Evolutionary conservation across 257 asterid species (phyloP), one percentile per base, ranked within the genome.

Genomic region (Solanum clarkiae): DNA sequence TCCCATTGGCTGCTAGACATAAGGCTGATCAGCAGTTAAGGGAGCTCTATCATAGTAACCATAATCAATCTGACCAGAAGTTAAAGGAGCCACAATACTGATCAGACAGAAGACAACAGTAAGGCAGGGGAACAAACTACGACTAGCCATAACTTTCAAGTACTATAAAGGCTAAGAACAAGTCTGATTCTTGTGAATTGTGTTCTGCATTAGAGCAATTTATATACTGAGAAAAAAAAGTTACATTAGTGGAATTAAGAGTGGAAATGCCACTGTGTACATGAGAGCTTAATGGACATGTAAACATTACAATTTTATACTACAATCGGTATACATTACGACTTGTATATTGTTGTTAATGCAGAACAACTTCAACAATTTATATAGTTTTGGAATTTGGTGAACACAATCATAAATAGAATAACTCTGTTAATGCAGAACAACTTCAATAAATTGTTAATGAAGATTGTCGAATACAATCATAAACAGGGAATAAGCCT

Each of bases 201-300:
- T 22, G 65, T 1, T 29, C 22, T 32, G 0, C 8, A 45, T 68
- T 68, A 65, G 70, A 77, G 81, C 88, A 86, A 88, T 92, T 90
- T 93, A 94, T 94, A 93, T 18, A 80, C 88, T 4, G 29, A 79
- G 42, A 82, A 69, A 4, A 80, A 16, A 15, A 51, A 77, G 62
- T 4, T 62, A 85, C 69, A 88, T 85, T 88, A 89, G 94, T 85
- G 84, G 89, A 81, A 18, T 15, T 84, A n/a, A 82, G 84, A 91
- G 95, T 93, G 95, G 94, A 81, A 63, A 66, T 82, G 60, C 94
- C 98, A 94, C 95, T 92, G 87, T 84, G 86, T 55, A 84, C 82
- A 40, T 86, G 90, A 86, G 74, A 87, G 84, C 84, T 84, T 86
- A 87, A 84, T 90, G 89, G 89, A 86, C 87, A 84, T 84, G 79